These are phyloP conservation scores for Cucurbita argyrosperma DNA, from an alignment of 306 rosid genomes.

Conservation along the genomic window DNA sequence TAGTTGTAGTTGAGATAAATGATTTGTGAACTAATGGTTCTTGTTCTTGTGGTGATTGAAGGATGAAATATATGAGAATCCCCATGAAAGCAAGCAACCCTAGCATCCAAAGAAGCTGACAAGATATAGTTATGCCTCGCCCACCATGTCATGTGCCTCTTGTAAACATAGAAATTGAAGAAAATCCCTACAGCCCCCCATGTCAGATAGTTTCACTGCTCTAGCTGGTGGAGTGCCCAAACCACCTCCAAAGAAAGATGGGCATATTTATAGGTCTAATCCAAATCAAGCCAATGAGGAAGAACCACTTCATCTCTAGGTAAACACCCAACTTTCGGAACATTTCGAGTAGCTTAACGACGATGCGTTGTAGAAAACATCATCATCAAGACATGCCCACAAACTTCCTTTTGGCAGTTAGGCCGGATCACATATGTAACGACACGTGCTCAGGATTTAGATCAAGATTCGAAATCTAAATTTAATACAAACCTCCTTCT, in stretches of 20 bases:
- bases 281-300: conserved; percentile 27
- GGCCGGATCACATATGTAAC: conserved; percentile 5
- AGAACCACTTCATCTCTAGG: conserved; percentile 31
- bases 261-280: conserved; percentile 17
- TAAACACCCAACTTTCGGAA: conserved; percentile 21
- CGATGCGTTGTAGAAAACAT: conserved; percentile 30
- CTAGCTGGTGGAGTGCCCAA: conserved; percentile 13
- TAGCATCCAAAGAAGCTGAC: conserved; percentile 64
- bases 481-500: too few species aligned
- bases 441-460: too few species aligned
- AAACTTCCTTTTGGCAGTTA: conserved; percentile 28
- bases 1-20: not conserved
- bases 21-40: not conserved
- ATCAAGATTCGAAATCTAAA: too few species aligned
- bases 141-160: conserved; percentile 34
- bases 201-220: conserved; percentile 12
- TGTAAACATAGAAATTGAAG: conserved; percentile 20
- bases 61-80: conserved; percentile 39
- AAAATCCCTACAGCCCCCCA: conserved; percentile 25
- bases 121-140: conserved; percentile 60
- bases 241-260: conserved; percentile 11
- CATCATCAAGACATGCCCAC: conserved; percentile 36
- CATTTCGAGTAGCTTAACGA: conserved; percentile 26
- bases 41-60: conserved; percentile 8
- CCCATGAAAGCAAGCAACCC: conserved; percentile 64